Conservation (phyloP, 768 basidiomycete genomes). For the Hirschioporus abietinus region DNA sequence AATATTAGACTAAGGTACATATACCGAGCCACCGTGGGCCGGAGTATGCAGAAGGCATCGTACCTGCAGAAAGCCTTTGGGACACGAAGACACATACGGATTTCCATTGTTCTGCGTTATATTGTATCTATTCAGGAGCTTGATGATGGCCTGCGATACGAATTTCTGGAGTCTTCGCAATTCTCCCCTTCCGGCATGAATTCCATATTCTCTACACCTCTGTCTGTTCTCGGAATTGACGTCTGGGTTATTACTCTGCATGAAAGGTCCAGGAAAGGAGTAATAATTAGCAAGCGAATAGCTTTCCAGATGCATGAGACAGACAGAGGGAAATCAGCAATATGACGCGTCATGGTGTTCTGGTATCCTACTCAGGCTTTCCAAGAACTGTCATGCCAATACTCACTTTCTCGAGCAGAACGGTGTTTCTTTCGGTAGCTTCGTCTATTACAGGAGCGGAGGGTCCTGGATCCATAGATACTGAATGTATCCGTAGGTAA, state of each 20-base stretch:
- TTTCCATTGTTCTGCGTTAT: neutral
- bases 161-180: neutral
- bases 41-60: neutral
- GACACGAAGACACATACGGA: neutral
- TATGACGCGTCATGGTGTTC: neutral
- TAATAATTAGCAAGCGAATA: neutral
- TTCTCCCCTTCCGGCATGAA: neutral
- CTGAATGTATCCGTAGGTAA: no score
- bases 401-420: neutral
- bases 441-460: no score
- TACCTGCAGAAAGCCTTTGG: neutral
- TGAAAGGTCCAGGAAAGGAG: neutral
- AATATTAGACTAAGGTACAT: neutral
- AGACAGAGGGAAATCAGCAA: neutral
- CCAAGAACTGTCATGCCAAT: neutral
- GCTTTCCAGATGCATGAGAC: neutral
- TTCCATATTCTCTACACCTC: neutral
- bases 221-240: neutral
- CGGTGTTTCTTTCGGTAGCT: conserved; percentile 1
- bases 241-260: neutral
- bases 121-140: neutral
- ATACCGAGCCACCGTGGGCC: neutral
- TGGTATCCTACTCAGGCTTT: no score
- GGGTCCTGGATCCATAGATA: no score
- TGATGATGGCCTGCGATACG: conserved; percentile 1